Evolutionary conservation across 352 stramenopile genomes (phyloP), one percentile per base, ranked within the genome.

Genomic region (Pythium utonaiense): DNA sequence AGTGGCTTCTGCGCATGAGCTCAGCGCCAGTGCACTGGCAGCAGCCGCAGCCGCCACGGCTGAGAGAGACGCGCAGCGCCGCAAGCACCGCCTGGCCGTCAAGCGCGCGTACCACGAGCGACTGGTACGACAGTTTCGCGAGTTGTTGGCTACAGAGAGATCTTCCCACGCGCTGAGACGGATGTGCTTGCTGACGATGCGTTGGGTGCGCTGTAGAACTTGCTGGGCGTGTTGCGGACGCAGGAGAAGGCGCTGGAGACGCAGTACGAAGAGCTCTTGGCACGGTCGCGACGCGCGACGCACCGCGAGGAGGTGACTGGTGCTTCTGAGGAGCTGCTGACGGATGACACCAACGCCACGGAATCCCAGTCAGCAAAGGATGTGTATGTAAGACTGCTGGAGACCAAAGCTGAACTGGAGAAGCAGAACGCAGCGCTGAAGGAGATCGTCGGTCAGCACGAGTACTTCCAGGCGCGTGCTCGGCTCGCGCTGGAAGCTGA

Each of bases 51-150:
- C 53, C 7, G 34, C 38, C n/a, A 5, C 21, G 6, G 41, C 53
- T 2, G 60, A 48, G 27, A 33, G 14, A 10, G 54, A 62, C 34
- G 51, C 54, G 0, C 40, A 60, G 31, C 54, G 55, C 9, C 33
- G 45, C 33, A 34, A 45, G 17, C 69, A 76, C 47, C 62, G 69
- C 17, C 51, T 73, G 33, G 64, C 69, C n/a, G 69, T 76, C 52
- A 73, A 76, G 51, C 65, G 69, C 28, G 57, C 66, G n/a, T 76
- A 76, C 40, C 62, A 76, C 62, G 52, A 64, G 31, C 67, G 67
- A 51, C 65, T 73, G 22, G 69, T 73, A 30, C 25, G 68, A 25
- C 1, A 56, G 2, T 12, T 30, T 9, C 3, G 16, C 27, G 5
- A 14, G 14, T 24, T 34, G 36, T 13, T 48, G 28, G 38, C 38